These are phyloP conservation scores for Hypomyces rosellus DNA, from an alignment of 2,329 filamentous ascomycete species.

Conservation along the genomic window DNA sequence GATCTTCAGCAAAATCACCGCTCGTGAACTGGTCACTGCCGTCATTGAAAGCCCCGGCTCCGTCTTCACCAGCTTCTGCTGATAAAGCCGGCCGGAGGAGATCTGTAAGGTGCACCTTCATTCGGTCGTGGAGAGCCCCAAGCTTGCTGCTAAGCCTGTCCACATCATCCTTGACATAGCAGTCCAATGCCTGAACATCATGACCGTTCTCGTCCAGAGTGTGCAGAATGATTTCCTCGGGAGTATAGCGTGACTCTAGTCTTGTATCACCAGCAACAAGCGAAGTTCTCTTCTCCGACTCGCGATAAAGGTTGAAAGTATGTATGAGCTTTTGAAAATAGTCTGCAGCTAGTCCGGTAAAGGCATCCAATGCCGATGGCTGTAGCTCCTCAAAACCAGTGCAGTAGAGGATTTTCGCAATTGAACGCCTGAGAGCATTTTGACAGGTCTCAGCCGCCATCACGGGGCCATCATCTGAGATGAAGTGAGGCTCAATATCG, in stretches of 20 bases:
- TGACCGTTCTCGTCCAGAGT: conserved; percentile 78
- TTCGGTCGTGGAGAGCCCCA: conserved; percentile 80
- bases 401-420: conserved; percentile 93
- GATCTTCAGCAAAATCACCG: conserved; percentile 94
- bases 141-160: conserved; percentile 78
- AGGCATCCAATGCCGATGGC: conserved; percentile 82
- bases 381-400: conserved; percentile 96
- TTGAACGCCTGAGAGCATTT: conserved; percentile 78
- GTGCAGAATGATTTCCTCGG: conserved; percentile 83
- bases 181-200: conserved; percentile 73
- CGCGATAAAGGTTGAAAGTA: conserved; percentile 75
- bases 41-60: conserved; percentile 87
- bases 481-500: conserved; percentile 83
- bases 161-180: conserved; percentile 89
- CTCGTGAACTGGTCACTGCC: conserved; percentile 95
- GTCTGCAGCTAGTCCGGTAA: conserved; percentile 82
- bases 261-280: conserved; percentile 20
- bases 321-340: conserved; percentile 81
- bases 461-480: conserved; percentile 80
- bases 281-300: conserved; percentile 68
- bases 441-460: conserved; percentile 80
- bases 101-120: conserved; percentile 90
- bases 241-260: conserved; percentile 62
- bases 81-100: conserved; percentile 82
- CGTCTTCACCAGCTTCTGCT: conserved; percentile 68